Evolutionary conservation across 495 filamentous ascomycete species (phyloP).

Genomic region (Parmelia sp.): DNA sequence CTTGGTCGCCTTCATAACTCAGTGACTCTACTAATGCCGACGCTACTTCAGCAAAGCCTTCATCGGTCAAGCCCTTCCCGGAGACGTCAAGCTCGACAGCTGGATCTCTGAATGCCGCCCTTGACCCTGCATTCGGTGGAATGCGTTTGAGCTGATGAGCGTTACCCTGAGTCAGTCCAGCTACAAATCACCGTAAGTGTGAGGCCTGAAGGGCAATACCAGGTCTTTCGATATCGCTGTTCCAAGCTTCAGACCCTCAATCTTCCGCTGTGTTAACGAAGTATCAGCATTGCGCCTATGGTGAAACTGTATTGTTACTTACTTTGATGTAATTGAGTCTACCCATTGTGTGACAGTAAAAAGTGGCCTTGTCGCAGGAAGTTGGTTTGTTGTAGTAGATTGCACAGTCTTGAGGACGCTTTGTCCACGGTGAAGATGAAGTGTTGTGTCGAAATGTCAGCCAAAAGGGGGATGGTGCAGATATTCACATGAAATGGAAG

Average conservation of each 20-base stretch:
- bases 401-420: neutral
- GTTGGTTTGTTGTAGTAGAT: neutral
- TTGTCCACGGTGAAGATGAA: neutral
- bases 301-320: conserved; percentile 14
- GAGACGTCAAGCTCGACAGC: conserved; percentile 43
- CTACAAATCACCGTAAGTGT: neutral
- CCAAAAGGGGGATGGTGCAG: neutral
- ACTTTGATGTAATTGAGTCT: conserved; percentile 38
- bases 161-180: conserved; percentile 7
- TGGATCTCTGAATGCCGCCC: conserved; percentile 35
- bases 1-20: conserved; percentile 29
- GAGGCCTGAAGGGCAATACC: conserved; percentile 28
- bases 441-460: neutral
- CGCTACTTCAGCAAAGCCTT: conserved; percentile 39
- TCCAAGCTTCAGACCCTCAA: conserved; percentile 40
- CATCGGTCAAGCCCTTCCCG: conserved; percentile 39
- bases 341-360: conserved; percentile 29
- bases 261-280: conserved; percentile 35
- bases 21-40: conserved; percentile 37
- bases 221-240: conserved; percentile 41
- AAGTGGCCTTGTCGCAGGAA: neutral
- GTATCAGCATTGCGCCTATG: neutral
- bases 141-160: conserved; percentile 37
- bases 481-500: neutral
- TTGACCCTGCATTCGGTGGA: conserved; percentile 31